phyloP scores from a whole-genome alignment of 495 filamentous ascomycete genomes.

The Aspergillus sparsus region DNA sequence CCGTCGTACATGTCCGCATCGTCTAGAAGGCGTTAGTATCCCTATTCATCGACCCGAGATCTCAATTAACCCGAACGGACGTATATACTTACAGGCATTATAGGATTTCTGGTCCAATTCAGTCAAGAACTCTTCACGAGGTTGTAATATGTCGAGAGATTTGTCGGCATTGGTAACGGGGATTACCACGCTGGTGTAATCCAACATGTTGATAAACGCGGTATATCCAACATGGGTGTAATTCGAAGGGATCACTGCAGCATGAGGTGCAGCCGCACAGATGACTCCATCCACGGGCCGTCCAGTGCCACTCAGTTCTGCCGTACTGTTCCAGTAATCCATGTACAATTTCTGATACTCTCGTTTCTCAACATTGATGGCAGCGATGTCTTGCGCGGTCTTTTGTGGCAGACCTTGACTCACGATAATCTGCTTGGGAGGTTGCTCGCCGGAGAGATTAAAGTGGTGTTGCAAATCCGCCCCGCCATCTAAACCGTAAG shows the following conservation, averaged over 20 bases:
- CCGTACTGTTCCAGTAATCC: constrained; percentile 70
- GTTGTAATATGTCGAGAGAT: constrained; percentile 46
- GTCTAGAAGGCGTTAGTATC: constrained; percentile 38
- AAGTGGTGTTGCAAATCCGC: constrained; percentile 52
- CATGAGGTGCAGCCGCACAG: constrained; percentile 45
- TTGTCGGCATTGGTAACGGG: constrained; percentile 60
- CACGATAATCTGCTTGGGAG: constrained; percentile 41
- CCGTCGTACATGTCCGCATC: constrained; percentile 55
- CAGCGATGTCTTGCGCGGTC: constrained; percentile 51
- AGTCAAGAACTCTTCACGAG: constrained; percentile 37
- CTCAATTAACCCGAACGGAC: not conserved
- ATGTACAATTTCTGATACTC: constrained; percentile 63
- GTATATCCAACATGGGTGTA: constrained; percentile 56
- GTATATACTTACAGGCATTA: constrained; percentile 53
- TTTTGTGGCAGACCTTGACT: constrained; percentile 28
- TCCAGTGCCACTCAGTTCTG: constrained; percentile 53
- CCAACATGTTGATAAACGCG: constrained; percentile 54
- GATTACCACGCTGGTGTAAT: constrained; percentile 59
- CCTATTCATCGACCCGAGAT: not conserved
- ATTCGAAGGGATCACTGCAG: constrained; percentile 49
- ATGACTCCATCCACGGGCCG: constrained; percentile 59
- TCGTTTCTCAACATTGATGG: constrained; percentile 57
- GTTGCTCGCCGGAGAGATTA: constrained; percentile 56
- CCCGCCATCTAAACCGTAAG: constrained; percentile 51
- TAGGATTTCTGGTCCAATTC: constrained; percentile 47